Conservation (phyloP, 495 filamentous ascomycete genomes). For the Annulohypoxylon stygium region DNA sequence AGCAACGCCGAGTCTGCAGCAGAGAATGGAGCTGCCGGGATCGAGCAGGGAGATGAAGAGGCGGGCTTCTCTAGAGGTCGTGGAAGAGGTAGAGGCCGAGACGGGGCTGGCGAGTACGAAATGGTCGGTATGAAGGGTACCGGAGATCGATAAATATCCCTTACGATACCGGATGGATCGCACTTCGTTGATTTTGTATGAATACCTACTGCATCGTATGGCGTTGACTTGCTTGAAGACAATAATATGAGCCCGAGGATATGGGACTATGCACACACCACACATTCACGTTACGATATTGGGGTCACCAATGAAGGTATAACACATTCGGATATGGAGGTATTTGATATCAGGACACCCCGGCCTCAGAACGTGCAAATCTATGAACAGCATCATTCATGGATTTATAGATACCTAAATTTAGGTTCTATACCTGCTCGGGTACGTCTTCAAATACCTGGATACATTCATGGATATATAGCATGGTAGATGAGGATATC, state of each 20-base stretch:
- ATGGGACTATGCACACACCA: conserved; percentile 8
- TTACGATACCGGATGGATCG: conserved; percentile 3
- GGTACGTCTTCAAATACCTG: neutral
- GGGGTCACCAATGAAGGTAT: neutral
- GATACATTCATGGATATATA: neutral
- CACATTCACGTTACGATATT: conserved; percentile 11
- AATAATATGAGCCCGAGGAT: conserved; percentile 16
- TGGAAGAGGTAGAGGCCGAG: conserved; percentile 66
- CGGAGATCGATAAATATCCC: conserved; percentile 22
- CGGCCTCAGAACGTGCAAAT: neutral
- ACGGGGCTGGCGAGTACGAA: conserved; percentile 81
- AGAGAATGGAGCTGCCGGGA: conserved; percentile 32
- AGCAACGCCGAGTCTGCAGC: conserved; percentile 24
- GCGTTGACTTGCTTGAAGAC: conserved; percentile 37
- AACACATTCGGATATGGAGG: neutral
- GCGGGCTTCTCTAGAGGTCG: conserved; percentile 65
- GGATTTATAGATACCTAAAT: neutral
- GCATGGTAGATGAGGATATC: neutral
- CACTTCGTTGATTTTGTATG: conserved; percentile 31
- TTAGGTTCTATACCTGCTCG: neutral
- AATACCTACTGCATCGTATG: conserved; percentile 39
- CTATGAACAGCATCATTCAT: neutral
- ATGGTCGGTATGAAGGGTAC: conserved; percentile 69
- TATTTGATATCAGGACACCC: neutral
- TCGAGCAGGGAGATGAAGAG: conserved; percentile 59